Percentiles rank a stretch among this genome's conserved stretches.
Evolutionary conservation across 352 stramenopile species (phyloP).

Genomic region (Pythium pyrilobum): DNA sequence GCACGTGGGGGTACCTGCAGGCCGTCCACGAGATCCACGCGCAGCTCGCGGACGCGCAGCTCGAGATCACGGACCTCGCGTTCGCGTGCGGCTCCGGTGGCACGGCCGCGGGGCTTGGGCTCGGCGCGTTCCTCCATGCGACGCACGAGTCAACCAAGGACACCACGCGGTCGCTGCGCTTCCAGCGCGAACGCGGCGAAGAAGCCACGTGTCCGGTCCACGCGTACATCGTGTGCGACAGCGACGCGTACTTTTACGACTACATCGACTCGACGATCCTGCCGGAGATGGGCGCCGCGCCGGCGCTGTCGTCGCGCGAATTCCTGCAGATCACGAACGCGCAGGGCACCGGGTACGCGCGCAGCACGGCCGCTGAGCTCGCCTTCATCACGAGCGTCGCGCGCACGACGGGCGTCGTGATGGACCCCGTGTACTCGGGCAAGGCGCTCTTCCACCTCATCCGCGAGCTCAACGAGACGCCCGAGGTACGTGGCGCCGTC

Average conservation of each 20-base stretch:
- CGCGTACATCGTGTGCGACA: slow-evolving; percentile 85
- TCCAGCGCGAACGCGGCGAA: slow-evolving; percentile 18
- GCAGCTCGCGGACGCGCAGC: slow-evolving; percentile 48
- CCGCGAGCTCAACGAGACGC: slow-evolving; percentile 60
- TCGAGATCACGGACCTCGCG: slow-evolving; percentile 72
- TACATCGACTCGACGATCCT: slow-evolving; percentile 73
- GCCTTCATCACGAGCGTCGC: slow-evolving; percentile 71
- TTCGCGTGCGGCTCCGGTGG: slow-evolving; percentile 83
- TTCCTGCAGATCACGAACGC: slow-evolving; percentile 82
- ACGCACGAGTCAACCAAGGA: slow-evolving; percentile 15
- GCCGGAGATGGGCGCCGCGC: slow-evolving; percentile 54
- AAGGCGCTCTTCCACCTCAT: slow-evolving; percentile 84
- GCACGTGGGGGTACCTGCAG: slow-evolving; percentile 93
- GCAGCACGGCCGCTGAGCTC: slow-evolving; percentile 71
- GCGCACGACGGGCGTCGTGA: slow-evolving; percentile 66
- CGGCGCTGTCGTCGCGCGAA: slow-evolving; percentile 41
- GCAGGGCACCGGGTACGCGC: slow-evolving; percentile 76
- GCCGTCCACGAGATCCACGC: slow-evolving; percentile 87
- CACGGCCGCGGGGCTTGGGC: slow-evolving; percentile 67
- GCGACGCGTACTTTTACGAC: slow-evolving; percentile 78
- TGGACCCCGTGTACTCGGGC: slow-evolving; percentile 86
- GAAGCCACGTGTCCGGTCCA: slow-evolving; percentile 47
- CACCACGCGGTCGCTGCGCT: slow-evolving; percentile 28
- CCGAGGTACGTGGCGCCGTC: slow-evolving; percentile 29
- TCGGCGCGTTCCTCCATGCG: slow-evolving; percentile 66